Conservation (phyloP, 129 eudicot species). For the Saposhnikovia divaricata region DNA sequence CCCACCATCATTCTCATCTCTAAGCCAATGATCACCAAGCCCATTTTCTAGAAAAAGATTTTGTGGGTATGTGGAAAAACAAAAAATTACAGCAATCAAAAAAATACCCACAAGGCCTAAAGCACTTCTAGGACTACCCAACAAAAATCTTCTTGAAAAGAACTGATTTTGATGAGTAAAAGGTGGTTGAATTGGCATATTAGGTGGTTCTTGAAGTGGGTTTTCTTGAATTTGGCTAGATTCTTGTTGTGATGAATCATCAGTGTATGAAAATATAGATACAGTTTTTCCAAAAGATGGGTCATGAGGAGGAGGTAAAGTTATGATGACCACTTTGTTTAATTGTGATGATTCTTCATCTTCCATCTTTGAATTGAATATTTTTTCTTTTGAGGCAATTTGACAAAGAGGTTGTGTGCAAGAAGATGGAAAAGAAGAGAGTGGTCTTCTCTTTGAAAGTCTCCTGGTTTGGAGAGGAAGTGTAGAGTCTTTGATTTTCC, state of each 20-base stretch:
- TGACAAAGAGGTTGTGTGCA: not conserved
- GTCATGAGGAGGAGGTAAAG: conserved; percentile 57
- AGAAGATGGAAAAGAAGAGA: not conserved
- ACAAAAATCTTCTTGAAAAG: conserved; percentile 12
- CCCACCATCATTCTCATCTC: conserved; percentile 25
- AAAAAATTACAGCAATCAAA: conserved; percentile 32
- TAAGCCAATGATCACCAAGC: conserved; percentile 4
- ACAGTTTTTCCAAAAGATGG: conserved; percentile 76
- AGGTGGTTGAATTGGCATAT: conserved; percentile 21
- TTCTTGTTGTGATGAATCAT: conserved; percentile 14
- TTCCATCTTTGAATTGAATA: conserved; percentile 22
- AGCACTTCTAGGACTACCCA: conserved; percentile 18
- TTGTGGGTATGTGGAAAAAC: conserved; percentile 23
- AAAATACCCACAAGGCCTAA: conserved; percentile 30
- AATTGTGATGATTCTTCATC: conserved; percentile 31
- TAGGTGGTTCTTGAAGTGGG: conserved; percentile 5
- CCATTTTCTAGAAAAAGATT: conserved; percentile 17
- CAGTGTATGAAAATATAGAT: conserved; percentile 46
- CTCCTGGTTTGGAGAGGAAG: not conserved
- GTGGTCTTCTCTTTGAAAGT: not conserved
- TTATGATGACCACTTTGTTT: conserved; percentile 49
- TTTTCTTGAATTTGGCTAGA: conserved; percentile 10
- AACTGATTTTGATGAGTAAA: conserved; percentile 7
- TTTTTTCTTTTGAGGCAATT: not conserved
- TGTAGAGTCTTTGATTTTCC: not conserved